Evolutionary conservation across 148 eudicot species (phyloP).

Genomic region (Vaccinium corymbosum): DNA sequence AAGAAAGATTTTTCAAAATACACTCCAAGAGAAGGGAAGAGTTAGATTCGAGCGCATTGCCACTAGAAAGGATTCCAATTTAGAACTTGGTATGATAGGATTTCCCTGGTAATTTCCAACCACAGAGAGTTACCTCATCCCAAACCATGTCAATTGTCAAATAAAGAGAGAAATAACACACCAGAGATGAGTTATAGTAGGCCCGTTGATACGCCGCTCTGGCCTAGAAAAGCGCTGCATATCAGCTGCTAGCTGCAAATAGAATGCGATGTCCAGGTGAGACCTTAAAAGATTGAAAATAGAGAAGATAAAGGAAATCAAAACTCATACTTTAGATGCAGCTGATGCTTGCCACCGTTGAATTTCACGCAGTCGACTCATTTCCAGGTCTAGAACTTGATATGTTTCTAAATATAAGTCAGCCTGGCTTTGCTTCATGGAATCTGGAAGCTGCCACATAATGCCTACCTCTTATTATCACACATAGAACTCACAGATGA

Average conservation of each 20-base stretch:
- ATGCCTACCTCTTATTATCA: slow-evolving; percentile 13
- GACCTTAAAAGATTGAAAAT: slow-evolving; percentile 15
- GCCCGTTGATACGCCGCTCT: slow-evolving; percentile 95
- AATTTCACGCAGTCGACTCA: slow-evolving; percentile 98
- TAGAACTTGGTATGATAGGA: background rate
- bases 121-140: background rate
- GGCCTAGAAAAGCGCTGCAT: slow-evolving; percentile 99
- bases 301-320: slow-evolving; percentile 16
- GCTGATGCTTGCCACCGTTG: slow-evolving; percentile 98
- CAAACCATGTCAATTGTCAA: slow-evolving; percentile 9
- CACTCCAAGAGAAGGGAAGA: background rate
- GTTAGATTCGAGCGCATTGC: background rate
- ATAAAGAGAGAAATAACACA: slow-evolving; percentile 23
- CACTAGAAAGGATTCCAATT: background rate
- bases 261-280: slow-evolving; percentile 20
- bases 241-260: slow-evolving; percentile 87
- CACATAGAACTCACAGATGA: background rate
- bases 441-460: slow-evolving; percentile 90
- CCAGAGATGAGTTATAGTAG: slow-evolving; percentile 97
- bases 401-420: slow-evolving; percentile 93
- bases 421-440: slow-evolving; percentile 99
- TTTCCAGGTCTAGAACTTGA: slow-evolving; percentile 96
- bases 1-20: background rate
- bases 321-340: slow-evolving; percentile 67
- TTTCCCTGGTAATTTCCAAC: background rate